Evolutionary conservation across 73 alveolate species (phyloP).

Genomic region (Tetrahymena elliotti): DNA sequence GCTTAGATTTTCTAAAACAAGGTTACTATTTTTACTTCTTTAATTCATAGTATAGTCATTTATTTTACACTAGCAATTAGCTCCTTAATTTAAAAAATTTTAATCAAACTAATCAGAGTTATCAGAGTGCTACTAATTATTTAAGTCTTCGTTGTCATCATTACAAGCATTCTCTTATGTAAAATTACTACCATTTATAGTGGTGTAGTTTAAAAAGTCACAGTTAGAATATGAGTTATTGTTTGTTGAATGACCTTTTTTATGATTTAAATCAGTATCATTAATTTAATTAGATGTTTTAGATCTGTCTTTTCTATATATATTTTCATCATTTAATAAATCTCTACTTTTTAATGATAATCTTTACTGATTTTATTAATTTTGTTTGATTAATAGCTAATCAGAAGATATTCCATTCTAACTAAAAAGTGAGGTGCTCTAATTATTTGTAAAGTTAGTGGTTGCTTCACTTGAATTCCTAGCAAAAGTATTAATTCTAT

Average conservation of each 20-base stretch:
- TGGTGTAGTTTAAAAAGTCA: neutral
- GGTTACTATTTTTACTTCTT: neutral
- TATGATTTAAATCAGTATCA: neutral
- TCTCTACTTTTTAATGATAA: neutral
- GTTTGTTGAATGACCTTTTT: neutral
- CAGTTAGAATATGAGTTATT: neutral
- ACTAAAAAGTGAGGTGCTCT: neutral
- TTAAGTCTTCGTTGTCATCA: neutral
- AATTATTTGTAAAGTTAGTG: neutral
- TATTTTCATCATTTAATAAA: neutral
- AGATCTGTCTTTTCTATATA: neutral
- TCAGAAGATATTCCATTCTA: neutral
- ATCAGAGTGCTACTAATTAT: neutral
- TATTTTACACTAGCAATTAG: neutral
- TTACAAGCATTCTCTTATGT: neutral
- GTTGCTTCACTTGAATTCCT: neutral
- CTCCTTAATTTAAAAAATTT: neutral
- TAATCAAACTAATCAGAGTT: neutral
- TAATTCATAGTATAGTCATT: neutral
- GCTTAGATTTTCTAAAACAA: neutral
- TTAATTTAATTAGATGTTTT: neutral
- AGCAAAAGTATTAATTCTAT: neutral
- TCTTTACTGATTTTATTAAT: neutral
- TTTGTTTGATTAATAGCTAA: neutral
- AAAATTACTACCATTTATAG: neutral